Evolutionary conservation across 139 green algal species (phyloP).

Genomic region (Diplosphaera chodatii): DNA sequence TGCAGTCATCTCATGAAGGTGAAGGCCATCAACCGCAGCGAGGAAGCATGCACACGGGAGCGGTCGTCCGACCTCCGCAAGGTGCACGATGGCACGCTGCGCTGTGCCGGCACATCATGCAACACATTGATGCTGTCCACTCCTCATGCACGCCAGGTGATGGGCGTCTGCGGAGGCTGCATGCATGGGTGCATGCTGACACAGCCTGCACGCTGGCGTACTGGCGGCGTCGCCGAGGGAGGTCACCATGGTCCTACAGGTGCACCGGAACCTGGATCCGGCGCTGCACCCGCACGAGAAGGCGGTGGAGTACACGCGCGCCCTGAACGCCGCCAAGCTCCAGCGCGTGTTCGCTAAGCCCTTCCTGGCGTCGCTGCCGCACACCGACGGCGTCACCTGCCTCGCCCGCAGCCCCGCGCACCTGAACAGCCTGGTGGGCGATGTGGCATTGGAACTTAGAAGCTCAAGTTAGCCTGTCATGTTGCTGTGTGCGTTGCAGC

Average conservation of each 20-base stretch:
- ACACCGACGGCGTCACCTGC: constrained; percentile 85
- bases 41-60: constrained; percentile 77
- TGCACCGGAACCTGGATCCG: constrained; percentile 92
- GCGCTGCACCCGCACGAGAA: constrained; percentile 82
- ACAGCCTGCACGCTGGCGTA: too few species aligned
- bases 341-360: constrained; percentile 95
- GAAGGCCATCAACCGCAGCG: constrained; percentile 81
- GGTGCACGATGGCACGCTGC: too few species aligned
- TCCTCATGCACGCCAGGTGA: too few species aligned
- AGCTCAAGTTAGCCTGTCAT: too few species aligned
- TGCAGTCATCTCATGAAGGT: too few species aligned
- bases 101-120: too few species aligned
- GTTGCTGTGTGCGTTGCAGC: too few species aligned
- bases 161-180: too few species aligned
- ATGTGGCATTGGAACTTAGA: too few species aligned
- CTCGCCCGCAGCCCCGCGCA: constrained; percentile 68
- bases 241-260: constrained; percentile 40
- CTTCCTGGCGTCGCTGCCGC: constrained; percentile 81
- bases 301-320: constrained; percentile 88
- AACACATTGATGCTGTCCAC: too few species aligned
- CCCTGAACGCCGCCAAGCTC: constrained; percentile 86
- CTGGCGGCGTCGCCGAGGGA: too few species aligned
- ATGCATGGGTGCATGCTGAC: too few species aligned
- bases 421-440: constrained; percentile 82
- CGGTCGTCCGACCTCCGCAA: constrained; percentile 70